phyloP scores from a whole-genome alignment of 768 basidiomycete genomes.

The Lactarius evosmus region DNA sequence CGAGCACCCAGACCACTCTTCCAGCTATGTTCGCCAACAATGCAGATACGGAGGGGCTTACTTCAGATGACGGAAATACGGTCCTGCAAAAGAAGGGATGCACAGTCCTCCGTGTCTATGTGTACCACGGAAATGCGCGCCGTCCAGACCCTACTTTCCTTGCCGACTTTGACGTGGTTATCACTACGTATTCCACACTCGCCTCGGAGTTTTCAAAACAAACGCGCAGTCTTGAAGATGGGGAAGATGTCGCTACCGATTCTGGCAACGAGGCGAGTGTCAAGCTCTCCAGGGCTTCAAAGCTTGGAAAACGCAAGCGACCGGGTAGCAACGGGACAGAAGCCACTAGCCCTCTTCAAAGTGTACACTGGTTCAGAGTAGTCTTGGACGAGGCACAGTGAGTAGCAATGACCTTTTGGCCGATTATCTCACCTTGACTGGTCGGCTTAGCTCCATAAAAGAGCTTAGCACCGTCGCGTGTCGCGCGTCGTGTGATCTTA shows the following conservation, averaged over 20 bases:
- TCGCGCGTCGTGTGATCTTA: slow-evolving; percentile 90
- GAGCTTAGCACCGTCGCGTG: slow-evolving; percentile 93
- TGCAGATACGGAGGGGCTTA: slow-evolving; percentile 2
- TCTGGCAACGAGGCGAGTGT: slow-evolving; percentile 61
- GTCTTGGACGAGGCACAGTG: slow-evolving; percentile 95
- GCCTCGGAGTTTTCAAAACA: slow-evolving; percentile 95
- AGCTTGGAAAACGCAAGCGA: slow-evolving; percentile 39
- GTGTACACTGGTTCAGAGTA: slow-evolving; percentile 93
- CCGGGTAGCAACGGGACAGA: slow-evolving; percentile 43
- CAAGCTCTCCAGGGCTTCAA: slow-evolving; percentile 66
- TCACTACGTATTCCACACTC: slow-evolving; percentile 95
- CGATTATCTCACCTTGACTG: neutral
- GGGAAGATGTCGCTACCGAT: slow-evolving; percentile 64
- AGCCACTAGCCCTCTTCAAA: slow-evolving; percentile 79
- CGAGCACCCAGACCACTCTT: slow-evolving; percentile 38
- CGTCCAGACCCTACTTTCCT: slow-evolving; percentile 82
- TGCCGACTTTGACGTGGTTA: slow-evolving; percentile 93
- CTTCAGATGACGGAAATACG: slow-evolving; percentile 2
- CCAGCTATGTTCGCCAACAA: slow-evolving; percentile 28
- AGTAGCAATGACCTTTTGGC: slow-evolving; percentile 37
- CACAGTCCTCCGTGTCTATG: slow-evolving; percentile 74
- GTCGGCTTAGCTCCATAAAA: slow-evolving; percentile 78
- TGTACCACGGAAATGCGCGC: slow-evolving; percentile 92
- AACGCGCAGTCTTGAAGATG: slow-evolving; percentile 61
- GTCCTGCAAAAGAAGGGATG: slow-evolving; percentile 16